These are phyloP conservation scores for Elsinoe perseae DNA, from an alignment of 2,329 filamentous ascomycete species.

Conservation along the genomic window DNA sequence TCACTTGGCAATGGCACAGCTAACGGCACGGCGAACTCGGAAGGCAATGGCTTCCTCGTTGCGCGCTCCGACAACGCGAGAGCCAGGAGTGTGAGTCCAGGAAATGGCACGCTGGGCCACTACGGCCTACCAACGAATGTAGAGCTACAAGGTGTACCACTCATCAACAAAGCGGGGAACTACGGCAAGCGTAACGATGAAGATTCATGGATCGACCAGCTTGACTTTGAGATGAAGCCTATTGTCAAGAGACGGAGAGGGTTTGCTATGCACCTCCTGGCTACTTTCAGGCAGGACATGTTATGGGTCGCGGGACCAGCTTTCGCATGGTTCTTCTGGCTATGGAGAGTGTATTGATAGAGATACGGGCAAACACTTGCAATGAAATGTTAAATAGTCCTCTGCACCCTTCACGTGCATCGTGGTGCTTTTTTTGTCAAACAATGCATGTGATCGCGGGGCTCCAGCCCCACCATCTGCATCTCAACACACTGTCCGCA, in stretches of 20 bases:
- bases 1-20: constrained; percentile 25
- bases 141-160: constrained; percentile 20
- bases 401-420: background rate
- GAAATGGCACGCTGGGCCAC: constrained; percentile 19
- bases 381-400: background rate
- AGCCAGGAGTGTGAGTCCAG: constrained; percentile 35
- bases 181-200: constrained; percentile 28
- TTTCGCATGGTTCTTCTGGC: constrained; percentile 14
- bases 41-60: constrained; percentile 21
- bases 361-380: background rate
- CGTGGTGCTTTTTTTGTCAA: background rate
- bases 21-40: constrained; percentile 16
- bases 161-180: constrained; percentile 38
- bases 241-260: constrained; percentile 28
- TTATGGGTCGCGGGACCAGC: constrained; percentile 35
- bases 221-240: constrained; percentile 23
- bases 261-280: constrained; percentile 42
- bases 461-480: background rate
- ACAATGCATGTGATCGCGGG: background rate
- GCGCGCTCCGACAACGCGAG: constrained; percentile 27
- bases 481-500: background rate
- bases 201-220: constrained; percentile 26
- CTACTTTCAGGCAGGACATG: constrained; percentile 55
- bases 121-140: constrained; percentile 25
- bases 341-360: constrained; percentile 40